Evolutionary conservation across 495 filamentous ascomycete species (phyloP), one percentile per base, ranked within the genome.

Genomic region (Umbilicaria muhlenbergii): DNA sequence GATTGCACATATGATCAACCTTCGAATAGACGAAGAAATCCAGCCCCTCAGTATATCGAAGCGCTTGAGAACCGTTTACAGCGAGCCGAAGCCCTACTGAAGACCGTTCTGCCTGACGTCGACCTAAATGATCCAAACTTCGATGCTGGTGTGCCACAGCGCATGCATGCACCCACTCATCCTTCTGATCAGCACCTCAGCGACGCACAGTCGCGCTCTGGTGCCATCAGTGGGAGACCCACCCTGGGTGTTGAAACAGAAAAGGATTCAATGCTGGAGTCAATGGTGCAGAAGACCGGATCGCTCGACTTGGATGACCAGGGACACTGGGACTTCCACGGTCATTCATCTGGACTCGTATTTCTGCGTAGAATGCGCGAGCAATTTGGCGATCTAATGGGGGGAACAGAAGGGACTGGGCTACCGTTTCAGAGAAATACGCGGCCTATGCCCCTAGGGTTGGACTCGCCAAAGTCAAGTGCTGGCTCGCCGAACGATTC

Each of bases 1-100:
- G 91, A 96, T 46, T 98, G 91, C 60, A 93, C 91, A 4, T 96
- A 94, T 63, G 92, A 98, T 52, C 92, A 98, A 53, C 91, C 91
- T 13, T 96, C 91, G 31, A 95, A 95, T 57, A 77, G 91, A 41
- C 74, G 89, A 52, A 82, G 91, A 53, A 98, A 95, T 55, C 89
- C 91, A 32, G 81, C 86, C 28, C 91, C 91, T 33, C 86, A 94
- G 57, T 93, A 94, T 59, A 82, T 95, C 52, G 91, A 98, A 62
- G 84, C 83, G 0, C 65, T 98, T 24, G 92, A 96, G 58, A 74
- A 69, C 35, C 78, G 84, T 41, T 67, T 94, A 28, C 83, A 87
- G 46, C 82, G 84, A 44, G 86, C 86, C 34, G 86, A 95, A 62
- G 67, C 77, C 17, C 65, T 98, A 3, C 62, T 98, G 33, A 74